phyloP scores from a whole-genome alignment of 495 filamentous ascomycete species.

The Hypomontagnella submonticulosa region DNA sequence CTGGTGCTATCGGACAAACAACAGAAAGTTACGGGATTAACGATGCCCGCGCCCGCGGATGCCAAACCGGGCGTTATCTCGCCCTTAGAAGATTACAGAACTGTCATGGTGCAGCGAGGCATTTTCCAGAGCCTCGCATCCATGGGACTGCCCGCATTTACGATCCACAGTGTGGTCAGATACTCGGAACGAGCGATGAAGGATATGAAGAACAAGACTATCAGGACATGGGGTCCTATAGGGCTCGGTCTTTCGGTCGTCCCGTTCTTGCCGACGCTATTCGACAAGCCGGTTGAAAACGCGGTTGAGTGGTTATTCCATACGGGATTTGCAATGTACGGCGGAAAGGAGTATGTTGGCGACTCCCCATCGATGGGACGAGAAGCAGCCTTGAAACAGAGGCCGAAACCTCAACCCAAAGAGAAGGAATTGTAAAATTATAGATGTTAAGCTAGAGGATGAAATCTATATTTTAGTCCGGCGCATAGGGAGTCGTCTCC shows the following conservation, averaged over 20 bases:
- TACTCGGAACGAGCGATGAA: slow-evolving; percentile 88
- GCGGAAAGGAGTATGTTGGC: slow-evolving; percentile 69
- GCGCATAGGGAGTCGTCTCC: slow-evolving; percentile 14
- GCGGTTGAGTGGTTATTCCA: slow-evolving; percentile 92
- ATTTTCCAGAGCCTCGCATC: slow-evolving; percentile 90
- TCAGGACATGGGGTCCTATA: slow-evolving; percentile 89
- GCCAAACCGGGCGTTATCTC: slow-evolving; percentile 66
- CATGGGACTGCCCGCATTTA: slow-evolving; percentile 96
- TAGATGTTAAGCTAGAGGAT: slow-evolving; percentile 8
- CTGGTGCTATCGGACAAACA: slow-evolving; percentile 54
- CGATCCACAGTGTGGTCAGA: slow-evolving; percentile 89
- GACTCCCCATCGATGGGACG: slow-evolving; percentile 63
- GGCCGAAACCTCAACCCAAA: slow-evolving; percentile 54
- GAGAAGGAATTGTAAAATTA: slow-evolving; percentile 63
- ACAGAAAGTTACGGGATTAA: slow-evolving; percentile 51
- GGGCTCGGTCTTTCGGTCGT: slow-evolving; percentile 90
- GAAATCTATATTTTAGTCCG: not conserved
- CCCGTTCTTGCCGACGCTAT: slow-evolving; percentile 87
- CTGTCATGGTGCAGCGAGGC: slow-evolving; percentile 89
- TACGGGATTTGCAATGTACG: slow-evolving; percentile 74
- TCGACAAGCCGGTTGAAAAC: slow-evolving; percentile 92
- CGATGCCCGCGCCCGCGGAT: slow-evolving; percentile 34
- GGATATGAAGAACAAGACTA: slow-evolving; percentile 73
- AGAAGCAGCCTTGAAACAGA: slow-evolving; percentile 63
- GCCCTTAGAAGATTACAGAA: slow-evolving; percentile 87